Conservation (phyloP, 192 early-diverging fungal species). For the Blastocladiella britannica region DNA sequence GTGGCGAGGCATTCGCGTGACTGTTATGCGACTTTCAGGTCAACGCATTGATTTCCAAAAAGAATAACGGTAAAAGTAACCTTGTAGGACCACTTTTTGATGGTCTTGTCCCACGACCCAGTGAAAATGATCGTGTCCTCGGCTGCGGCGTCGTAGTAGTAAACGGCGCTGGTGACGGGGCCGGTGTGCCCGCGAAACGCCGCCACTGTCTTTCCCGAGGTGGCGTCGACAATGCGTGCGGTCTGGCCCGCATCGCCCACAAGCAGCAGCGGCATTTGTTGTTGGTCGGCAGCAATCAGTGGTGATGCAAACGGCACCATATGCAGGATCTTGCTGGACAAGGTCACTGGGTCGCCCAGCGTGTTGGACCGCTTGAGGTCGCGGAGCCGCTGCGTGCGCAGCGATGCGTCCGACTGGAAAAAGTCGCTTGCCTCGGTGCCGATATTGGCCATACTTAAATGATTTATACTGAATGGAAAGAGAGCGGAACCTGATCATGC, state of each 20-base stretch:
- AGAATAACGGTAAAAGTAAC: slow-evolving; percentile 12
- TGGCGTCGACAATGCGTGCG: background rate
- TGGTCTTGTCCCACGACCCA: slow-evolving; percentile 87
- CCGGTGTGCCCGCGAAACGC: slow-evolving; percentile 20
- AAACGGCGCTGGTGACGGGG: slow-evolving; percentile 26
- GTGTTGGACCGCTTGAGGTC: slow-evolving; percentile 8
- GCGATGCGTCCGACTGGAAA: background rate
- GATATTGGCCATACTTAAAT: slow-evolving; percentile 1
- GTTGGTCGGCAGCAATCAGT: background rate
- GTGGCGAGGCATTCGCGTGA: slow-evolving; percentile 43
- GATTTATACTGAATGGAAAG: too few relatives aligned
- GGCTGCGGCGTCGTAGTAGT: slow-evolving; percentile 4
- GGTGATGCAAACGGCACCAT: background rate
- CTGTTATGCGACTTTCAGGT: too few relatives aligned
- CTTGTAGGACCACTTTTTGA: slow-evolving; percentile 62
- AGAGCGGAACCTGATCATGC: too few relatives aligned
- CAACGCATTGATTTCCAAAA: too few relatives aligned
- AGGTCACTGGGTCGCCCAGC: slow-evolving; percentile 13
- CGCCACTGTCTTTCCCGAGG: background rate
- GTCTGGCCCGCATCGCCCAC: background rate
- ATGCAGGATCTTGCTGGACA: slow-evolving; percentile 3
- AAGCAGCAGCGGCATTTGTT: background rate
- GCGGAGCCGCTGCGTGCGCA: background rate
- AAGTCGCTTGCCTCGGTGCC: background rate
- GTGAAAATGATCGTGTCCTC: slow-evolving; percentile 47